Evolutionary conservation across 129 eudicot genomes (phyloP).

Genomic region (Artemisia argyi): DNA sequence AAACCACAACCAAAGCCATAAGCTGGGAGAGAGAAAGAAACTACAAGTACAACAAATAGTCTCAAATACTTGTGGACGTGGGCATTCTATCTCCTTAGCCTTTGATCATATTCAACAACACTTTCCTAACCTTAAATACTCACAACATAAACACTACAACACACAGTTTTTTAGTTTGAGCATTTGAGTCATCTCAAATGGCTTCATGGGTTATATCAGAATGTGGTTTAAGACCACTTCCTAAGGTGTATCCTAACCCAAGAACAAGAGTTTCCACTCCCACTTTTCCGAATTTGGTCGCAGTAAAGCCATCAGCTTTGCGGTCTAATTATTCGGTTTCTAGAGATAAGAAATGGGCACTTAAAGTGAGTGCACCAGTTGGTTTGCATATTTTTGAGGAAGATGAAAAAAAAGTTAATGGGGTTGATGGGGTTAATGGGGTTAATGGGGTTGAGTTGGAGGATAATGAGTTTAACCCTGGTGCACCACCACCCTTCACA

Average conservation of each 20-base stretch:
- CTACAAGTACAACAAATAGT: background rate
- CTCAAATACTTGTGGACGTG: constrained; percentile 21
- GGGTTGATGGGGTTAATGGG: too few species aligned
- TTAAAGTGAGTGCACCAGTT: constrained; percentile 63
- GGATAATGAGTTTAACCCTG: constrained; percentile 59
- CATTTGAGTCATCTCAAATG: constrained; percentile 31
- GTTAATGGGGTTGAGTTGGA: constrained; percentile 11
- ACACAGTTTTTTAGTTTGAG: background rate
- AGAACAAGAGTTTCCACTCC: constrained; percentile 32
- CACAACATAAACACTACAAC: background rate
- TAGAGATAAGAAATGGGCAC: constrained; percentile 39
- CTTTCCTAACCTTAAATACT: constrained; percentile 9
- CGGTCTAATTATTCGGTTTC: constrained; percentile 26
- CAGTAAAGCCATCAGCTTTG: constrained; percentile 4
- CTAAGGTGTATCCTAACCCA: constrained; percentile 42
- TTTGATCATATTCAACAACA: background rate
- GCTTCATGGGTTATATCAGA: constrained; percentile 62
- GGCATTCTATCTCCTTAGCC: constrained; percentile 24
- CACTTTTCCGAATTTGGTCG: constrained; percentile 13
- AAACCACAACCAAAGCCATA: background rate
- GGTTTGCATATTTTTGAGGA: constrained; percentile 33
- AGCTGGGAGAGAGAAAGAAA: background rate
- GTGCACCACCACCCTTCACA: constrained; percentile 76
- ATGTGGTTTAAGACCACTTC: constrained; percentile 61
- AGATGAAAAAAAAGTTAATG: constrained; percentile 24